Conservation (phyloP, 2,329 filamentous ascomycete species). For the Dendrostoma leiphaemia region DNA sequence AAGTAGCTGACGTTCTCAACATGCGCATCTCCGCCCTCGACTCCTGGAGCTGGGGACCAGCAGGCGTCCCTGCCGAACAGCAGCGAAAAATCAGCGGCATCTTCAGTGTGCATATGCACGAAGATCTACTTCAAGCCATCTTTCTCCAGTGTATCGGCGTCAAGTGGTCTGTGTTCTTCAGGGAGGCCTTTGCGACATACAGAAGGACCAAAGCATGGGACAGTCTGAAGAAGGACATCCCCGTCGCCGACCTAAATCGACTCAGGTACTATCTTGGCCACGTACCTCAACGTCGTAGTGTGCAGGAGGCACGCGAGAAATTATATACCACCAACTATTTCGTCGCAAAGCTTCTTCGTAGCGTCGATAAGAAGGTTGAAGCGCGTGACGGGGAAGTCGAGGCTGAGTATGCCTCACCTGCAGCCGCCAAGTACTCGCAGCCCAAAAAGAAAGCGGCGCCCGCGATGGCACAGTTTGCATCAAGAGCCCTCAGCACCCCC, state of each 20-base stretch:
- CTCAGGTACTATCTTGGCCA: constrained; percentile 37
- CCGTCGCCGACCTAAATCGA: constrained; percentile 27
- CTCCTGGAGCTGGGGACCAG: constrained; percentile 45
- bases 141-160: constrained; percentile 50
- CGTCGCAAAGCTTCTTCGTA: constrained; percentile 39
- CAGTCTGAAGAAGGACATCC: constrained; percentile 27
- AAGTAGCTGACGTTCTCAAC: constrained; percentile 52
- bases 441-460: too few species aligned
- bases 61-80: constrained; percentile 39
- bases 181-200: constrained; percentile 31
- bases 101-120: constrained; percentile 50
- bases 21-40: constrained; percentile 45
- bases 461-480: too few species aligned
- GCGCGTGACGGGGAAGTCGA: constrained; percentile 37
- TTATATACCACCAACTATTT: constrained; percentile 42
- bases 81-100: constrained; percentile 47
- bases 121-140: constrained; percentile 50
- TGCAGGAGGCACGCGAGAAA: constrained; percentile 30
- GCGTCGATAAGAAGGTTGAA: constrained; percentile 24
- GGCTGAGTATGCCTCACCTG: too few species aligned
- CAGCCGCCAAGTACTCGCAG: too few species aligned
- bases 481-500: neutral
- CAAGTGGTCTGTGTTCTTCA: constrained; percentile 45
- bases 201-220: constrained; percentile 37
- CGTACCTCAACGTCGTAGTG: constrained; percentile 6